Conservation (phyloP, 1,139 yeast genomes). For the Blastobotrys arbuscula region DNA sequence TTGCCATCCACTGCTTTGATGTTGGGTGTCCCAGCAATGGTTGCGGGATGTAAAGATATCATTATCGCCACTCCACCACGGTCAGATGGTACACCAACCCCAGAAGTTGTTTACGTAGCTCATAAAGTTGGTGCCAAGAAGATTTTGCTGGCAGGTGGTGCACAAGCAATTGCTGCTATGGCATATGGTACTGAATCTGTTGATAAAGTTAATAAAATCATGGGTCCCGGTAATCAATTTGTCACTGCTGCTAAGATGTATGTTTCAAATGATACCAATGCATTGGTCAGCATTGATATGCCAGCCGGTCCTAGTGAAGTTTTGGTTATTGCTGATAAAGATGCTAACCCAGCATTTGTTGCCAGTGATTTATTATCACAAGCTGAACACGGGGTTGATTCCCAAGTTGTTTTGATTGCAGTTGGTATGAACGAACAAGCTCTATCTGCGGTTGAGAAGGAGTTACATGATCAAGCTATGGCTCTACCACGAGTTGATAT, state of each 20-base stretch:
- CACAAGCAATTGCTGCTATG: constrained; percentile 98
- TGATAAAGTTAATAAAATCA: constrained; percentile 90
- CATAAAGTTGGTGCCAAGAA: constrained; percentile 88
- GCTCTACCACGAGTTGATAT: constrained; percentile 91
- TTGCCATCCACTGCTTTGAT: constrained; percentile 96
- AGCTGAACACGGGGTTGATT: constrained; percentile 98
- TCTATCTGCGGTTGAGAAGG: constrained; percentile 65
- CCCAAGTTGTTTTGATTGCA: constrained; percentile 90
- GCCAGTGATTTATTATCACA: constrained; percentile 93
- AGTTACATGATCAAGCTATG: constrained; percentile 77
- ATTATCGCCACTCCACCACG: constrained; percentile 98
- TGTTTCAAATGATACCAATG: constrained; percentile 92
- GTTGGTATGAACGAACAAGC: constrained; percentile 59
- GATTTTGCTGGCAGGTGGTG: constrained; percentile 96
- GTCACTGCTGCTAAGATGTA: constrained; percentile 99
- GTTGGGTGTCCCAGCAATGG: constrained; percentile 99
- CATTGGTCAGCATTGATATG: constrained; percentile 95
- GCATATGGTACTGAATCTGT: constrained; percentile 94
- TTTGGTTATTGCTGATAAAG: constrained; percentile 79
- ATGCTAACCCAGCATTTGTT: constrained; percentile 90
- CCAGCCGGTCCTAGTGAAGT: constrained; percentile 99
- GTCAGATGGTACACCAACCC: constrained; percentile 85
- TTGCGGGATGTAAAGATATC: constrained; percentile 93
- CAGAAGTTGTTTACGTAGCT: constrained; percentile 97
- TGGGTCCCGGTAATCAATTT: constrained; percentile 98